Conservation (phyloP, 768 basidiomycete genomes). For the Amanita inopinata region DNA sequence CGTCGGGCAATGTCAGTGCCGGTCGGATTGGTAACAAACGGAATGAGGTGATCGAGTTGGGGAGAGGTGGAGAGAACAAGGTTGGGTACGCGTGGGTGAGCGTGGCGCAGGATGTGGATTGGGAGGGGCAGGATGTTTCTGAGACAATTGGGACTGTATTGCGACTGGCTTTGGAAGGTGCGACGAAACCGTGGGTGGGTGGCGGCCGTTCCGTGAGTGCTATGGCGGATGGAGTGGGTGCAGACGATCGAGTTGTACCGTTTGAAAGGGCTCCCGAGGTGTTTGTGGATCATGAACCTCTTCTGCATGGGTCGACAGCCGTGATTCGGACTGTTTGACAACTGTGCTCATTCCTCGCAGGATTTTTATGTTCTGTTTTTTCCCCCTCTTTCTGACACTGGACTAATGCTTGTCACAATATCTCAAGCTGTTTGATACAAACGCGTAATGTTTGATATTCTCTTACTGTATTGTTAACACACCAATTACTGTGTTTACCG, state of each 20-base stretch:
- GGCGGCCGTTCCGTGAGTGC: too few relatives aligned
- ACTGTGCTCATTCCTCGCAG: conserved; percentile 3
- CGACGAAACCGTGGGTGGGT: conserved; percentile 36
- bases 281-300: conserved; percentile 31
- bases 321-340: conserved; percentile 34
- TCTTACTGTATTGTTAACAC: conserved; percentile 5
- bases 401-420: too few relatives aligned
- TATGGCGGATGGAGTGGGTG: conserved; percentile 11
- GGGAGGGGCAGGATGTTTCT: conserved; percentile 69
- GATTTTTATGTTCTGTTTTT: too few relatives aligned
- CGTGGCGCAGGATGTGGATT: conserved; percentile 71
- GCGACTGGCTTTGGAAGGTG: conserved; percentile 30
- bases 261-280: conserved; percentile 44
- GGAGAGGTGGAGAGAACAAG: conserved; percentile 22
- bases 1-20: conserved; percentile 6
- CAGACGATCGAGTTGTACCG: conserved; percentile 27
- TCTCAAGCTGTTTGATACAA: background rate
- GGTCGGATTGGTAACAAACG: conserved; percentile 5
- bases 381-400: too few relatives aligned
- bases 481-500: too few relatives aligned
- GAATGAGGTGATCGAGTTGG: conserved; percentile 9
- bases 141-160: conserved; percentile 34
- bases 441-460: background rate
- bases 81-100: conserved; percentile 82
- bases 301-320: conserved; percentile 32